Base-by-base conservation (phyloP, 495 filamentous ascomycete genomes). In the Talaromyces wortmannii region DNA sequence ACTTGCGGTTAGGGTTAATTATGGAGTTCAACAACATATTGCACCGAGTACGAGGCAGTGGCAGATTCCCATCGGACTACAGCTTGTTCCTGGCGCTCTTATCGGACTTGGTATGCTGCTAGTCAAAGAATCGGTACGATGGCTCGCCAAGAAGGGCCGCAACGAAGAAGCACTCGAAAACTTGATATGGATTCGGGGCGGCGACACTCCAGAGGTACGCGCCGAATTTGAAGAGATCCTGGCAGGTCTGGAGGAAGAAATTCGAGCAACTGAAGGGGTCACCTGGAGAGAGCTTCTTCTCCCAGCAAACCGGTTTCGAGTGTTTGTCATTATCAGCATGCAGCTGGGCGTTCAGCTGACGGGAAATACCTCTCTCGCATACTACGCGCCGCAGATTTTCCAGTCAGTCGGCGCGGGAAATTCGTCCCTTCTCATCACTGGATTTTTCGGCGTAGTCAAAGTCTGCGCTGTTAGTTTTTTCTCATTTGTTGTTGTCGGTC, bases 1-100 rank as follows among this genome's bases (percentile, higher is more conserved):
- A 60, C 69, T 18, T 75, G 72, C n/a, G 80, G 79, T 53, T 82
- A 23, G 76, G 71, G 63, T 82, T 29, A 71, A 79, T 50, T 80
- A 80, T 57, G 74, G 71, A 70, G 65, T 62, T 61, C 56, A 62
- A 17, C 83, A 84, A 17, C 79, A 78, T 57, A 75, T 78, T 57
- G 79, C 77, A 15, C 77, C 86, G 50, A 78, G 77, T 6, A 30
- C 67, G 0, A 46, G 50, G 7, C 77, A 82, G 57, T 82, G 78
- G 80, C 75, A 78, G 57, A 67, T 82, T 32, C 78, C 78, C 6
- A 68, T 83, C 36, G 78, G 73, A 0, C 60, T 81, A 45, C 80
- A 83, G 54, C 68, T 81, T 16, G 66, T 75, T 6, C 78, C 78
- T 0, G 74, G 74, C 4, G 71, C 59, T 4, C 52, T 81, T 10